Evolutionary conservation across 78 protist species (phyloP).

Genomic region (Pigoraptor vietnamica): DNA sequence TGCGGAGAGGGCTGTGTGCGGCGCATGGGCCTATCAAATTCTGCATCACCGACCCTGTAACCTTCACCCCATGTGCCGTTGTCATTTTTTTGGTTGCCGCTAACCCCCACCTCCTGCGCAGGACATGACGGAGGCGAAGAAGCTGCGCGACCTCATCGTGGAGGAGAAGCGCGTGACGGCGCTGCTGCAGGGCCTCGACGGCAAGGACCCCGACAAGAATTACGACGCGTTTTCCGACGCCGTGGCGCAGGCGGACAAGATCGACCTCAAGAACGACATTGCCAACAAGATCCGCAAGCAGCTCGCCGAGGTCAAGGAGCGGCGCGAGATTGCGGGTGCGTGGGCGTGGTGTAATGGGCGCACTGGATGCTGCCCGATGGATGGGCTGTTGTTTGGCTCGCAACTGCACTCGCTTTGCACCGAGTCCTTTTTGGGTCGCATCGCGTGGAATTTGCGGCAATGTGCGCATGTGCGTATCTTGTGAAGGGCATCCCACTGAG

Average conservation of each 20-base stretch:
- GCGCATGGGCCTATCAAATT: background rate
- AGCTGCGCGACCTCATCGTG: background rate
- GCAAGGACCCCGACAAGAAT: background rate
- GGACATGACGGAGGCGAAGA: background rate
- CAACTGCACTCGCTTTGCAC: background rate
- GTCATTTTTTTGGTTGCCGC: background rate
- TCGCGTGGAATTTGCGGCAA: too few relatives aligned
- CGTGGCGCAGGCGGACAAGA: background rate
- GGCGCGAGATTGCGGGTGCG: background rate
- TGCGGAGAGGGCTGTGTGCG: background rate
- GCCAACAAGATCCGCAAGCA: background rate
- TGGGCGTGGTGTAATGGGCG: background rate
- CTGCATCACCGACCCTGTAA: background rate
- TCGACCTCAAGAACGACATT: background rate
- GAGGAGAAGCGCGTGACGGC: background rate
- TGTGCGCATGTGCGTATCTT: too few relatives aligned
- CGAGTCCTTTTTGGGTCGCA: background rate
- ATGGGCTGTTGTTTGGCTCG: background rate
- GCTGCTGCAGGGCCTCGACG: background rate
- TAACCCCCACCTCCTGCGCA: background rate
- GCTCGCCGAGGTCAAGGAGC: background rate
- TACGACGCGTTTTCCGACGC: background rate
- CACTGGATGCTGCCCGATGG: background rate
- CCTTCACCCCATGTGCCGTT: too few relatives aligned
- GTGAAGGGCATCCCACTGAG: too few relatives aligned